Evolutionary conservation across 768 basidiomycete species (phyloP).

Genomic region (Rhizopogon rudus): DNA sequence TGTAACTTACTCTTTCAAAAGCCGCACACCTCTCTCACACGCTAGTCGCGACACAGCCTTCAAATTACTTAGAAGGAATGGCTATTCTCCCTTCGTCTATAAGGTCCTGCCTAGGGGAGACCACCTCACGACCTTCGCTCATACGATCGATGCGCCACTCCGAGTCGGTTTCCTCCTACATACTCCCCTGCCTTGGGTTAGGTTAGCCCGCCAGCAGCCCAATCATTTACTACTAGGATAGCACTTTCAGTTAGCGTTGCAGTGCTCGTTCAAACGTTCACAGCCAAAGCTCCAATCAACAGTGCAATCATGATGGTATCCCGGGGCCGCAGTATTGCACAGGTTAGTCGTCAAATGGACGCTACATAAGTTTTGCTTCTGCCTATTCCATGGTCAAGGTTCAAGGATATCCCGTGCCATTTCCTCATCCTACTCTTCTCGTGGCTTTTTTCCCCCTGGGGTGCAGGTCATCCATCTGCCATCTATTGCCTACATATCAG

Average conservation of each 20-base stretch:
- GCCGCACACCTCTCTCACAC: too few relatives aligned
- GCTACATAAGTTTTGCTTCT: background rate
- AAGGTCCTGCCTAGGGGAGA: too few relatives aligned
- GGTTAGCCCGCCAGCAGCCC: background rate
- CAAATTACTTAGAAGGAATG: too few relatives aligned
- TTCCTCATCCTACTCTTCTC: background rate
- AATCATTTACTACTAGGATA: background rate
- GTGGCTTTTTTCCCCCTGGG: too few relatives aligned
- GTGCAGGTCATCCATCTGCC: background rate
- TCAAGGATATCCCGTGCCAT: background rate
- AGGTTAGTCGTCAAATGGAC: background rate
- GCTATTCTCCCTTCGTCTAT: too few relatives aligned
- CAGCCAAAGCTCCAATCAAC: background rate
- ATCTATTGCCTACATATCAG: background rate
- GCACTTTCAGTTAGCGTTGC: background rate
- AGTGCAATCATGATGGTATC: background rate
- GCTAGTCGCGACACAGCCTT: conserved; percentile 3
- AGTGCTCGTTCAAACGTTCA: background rate
- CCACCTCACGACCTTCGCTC: conserved; percentile 8
- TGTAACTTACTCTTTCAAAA: too few relatives aligned
- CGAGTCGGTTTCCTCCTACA: background rate
- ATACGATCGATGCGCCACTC: background rate
- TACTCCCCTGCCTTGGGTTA: too few relatives aligned
- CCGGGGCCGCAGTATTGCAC: too few relatives aligned
- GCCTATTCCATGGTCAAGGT: background rate